phyloP scores from a whole-genome alignment of 768 basidiomycete species.

The Pleurotus giganteus region DNA sequence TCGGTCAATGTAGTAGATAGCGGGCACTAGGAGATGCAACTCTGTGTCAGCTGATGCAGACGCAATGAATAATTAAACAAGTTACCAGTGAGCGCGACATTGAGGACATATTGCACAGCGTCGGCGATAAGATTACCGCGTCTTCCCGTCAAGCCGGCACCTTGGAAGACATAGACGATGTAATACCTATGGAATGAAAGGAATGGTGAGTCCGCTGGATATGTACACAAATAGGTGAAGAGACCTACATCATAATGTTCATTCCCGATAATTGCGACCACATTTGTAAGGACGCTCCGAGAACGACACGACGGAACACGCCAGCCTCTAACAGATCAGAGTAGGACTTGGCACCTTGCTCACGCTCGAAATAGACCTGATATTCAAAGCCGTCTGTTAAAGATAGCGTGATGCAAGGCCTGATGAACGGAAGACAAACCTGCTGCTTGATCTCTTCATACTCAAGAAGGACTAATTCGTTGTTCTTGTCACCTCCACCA shows the following conservation, averaged over 20 bases:
- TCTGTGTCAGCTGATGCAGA: conserved; percentile 34
- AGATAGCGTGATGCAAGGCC: too few relatives aligned
- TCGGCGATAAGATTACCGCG: conserved; percentile 73
- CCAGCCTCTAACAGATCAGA: conserved; percentile 64
- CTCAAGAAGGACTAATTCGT: conserved; percentile 67
- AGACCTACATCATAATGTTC: conserved; percentile 75
- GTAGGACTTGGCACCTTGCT: conserved; percentile 70
- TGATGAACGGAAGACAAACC: conserved; percentile 12
- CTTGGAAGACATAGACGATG: conserved; percentile 71
- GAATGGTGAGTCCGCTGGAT: background rate
- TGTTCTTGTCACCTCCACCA: conserved; percentile 54
- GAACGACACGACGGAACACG: conserved; percentile 65
- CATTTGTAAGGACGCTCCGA: conserved; percentile 74
- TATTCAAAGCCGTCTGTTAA: too few relatives aligned
- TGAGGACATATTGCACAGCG: conserved; percentile 64
- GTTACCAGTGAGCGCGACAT: conserved; percentile 38
- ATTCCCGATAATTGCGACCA: conserved; percentile 78
- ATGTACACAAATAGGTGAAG: background rate
- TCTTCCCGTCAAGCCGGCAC: conserved; percentile 72
- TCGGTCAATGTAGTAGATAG: conserved; percentile 66
- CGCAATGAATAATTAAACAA: conserved; percentile 31
- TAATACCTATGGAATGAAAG: conserved; percentile 43
- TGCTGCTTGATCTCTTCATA: conserved; percentile 65
- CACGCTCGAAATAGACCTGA: conserved; percentile 57
- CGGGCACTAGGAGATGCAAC: conserved; percentile 40